Percentiles rank a stretch among this genome's conserved stretches.
phyloP scores from a whole-genome alignment of 345 rosid species.

The Gossypium bickii region DNA sequence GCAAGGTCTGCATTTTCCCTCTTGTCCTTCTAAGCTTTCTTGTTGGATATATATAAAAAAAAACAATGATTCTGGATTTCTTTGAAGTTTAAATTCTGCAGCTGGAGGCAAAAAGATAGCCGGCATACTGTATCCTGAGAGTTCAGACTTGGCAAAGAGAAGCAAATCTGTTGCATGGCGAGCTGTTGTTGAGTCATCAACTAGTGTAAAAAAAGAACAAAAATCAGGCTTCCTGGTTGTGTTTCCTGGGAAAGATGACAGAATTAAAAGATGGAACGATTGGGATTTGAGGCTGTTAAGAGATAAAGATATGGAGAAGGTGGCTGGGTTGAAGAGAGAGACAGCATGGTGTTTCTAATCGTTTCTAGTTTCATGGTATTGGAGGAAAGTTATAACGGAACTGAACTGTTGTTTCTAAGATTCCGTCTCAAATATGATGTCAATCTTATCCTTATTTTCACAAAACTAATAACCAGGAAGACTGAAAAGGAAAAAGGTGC shows the following conservation, averaged over 20 bases:
- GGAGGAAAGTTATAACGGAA: neutral
- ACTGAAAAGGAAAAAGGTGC: neutral
- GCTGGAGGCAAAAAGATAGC: slow-evolving; percentile 68
- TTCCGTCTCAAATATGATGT: neutral
- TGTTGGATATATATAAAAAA: slow-evolving; percentile 9
- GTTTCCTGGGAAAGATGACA: neutral
- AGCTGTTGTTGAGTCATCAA: slow-evolving; percentile 90
- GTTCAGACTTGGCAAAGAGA: slow-evolving; percentile 82
- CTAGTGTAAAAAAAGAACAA: slow-evolving; percentile 35
- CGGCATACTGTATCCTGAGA: slow-evolving; percentile 79
- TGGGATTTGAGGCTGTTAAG: neutral
- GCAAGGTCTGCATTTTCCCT: slow-evolving; percentile 58
- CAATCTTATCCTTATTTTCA: neutral
- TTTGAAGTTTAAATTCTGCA: slow-evolving; percentile 52
- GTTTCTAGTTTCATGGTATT: neutral
- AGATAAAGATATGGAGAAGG: neutral
- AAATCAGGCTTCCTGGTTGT: neutral
- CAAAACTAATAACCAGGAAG: neutral
- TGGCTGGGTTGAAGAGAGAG: neutral
- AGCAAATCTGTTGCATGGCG: slow-evolving; percentile 72
- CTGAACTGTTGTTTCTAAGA: neutral
- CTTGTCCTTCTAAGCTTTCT: slow-evolving; percentile 3
- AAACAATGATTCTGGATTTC: slow-evolving; percentile 35
- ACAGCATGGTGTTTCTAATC: neutral
- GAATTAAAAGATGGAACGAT: neutral